Evolutionary conservation across 768 basidiomycete species (phyloP).

Genomic region (Myochromella boudieri): DNA sequence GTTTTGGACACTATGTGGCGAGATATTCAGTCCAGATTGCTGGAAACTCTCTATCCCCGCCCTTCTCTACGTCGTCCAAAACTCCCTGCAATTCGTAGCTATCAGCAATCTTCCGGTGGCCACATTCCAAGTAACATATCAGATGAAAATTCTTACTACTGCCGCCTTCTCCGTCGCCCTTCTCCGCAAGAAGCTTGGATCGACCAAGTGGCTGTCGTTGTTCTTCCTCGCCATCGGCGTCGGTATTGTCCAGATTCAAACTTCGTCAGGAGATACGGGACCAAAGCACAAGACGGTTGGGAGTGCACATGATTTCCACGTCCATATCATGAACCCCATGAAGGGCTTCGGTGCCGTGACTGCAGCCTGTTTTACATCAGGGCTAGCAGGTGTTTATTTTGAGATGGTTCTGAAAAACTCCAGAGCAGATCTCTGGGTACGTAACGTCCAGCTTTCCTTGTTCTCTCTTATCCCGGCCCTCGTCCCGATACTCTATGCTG

Average conservation of each 20-base stretch:
- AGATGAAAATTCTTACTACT: slow-evolving; percentile 98
- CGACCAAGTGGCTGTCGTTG: slow-evolving; percentile 84
- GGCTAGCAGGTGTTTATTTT: slow-evolving; percentile 90
- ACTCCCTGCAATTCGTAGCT: slow-evolving; percentile 96
- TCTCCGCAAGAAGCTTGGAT: slow-evolving; percentile 70
- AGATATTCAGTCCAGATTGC: slow-evolving; percentile 89
- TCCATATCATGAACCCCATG: slow-evolving; percentile 78
- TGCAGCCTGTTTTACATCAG: slow-evolving; percentile 86
- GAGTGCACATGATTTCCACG: slow-evolving; percentile 67
- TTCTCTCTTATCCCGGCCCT: slow-evolving; percentile 92
- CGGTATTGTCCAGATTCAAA: slow-evolving; percentile 93
- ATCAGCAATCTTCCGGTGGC: slow-evolving; percentile 94
- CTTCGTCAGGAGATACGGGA: slow-evolving; percentile 31
- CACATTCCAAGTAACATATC: slow-evolving; percentile 96
- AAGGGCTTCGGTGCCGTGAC: slow-evolving; percentile 84
- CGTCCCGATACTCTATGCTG: slow-evolving; percentile 67
- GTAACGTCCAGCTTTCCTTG: slow-evolving; percentile 85
- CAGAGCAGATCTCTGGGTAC: slow-evolving; percentile 83
- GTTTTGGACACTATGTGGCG: slow-evolving; percentile 58
- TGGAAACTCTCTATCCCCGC: slow-evolving; percentile 99
- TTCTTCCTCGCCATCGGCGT: slow-evolving; percentile 90
- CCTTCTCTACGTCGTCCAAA: slow-evolving; percentile 93
- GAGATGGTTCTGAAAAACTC: slow-evolving; percentile 91
- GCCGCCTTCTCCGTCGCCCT: slow-evolving; percentile 89
- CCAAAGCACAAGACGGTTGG: slow-evolving; percentile 48